phyloP scores from a whole-genome alignment of 2,329 filamentous ascomycete genomes.

The Aspergillus sojae region DNA sequence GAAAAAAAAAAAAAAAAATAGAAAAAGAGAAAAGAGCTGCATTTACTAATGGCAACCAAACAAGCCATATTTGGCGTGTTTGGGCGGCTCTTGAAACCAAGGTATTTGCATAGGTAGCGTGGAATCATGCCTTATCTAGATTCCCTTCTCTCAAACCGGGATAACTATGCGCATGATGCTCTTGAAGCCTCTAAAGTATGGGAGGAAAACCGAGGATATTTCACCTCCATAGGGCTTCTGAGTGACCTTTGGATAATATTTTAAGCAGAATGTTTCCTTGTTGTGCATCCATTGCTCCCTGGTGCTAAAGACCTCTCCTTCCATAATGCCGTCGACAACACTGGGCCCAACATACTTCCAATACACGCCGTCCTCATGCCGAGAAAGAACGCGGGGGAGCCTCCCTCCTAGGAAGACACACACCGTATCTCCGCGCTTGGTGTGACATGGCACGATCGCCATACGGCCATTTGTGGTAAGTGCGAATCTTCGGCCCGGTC shows the following conservation, averaged over 20 bases:
- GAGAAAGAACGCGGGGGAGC: neutral
- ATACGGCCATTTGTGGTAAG: neutral
- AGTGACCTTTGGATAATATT: neutral
- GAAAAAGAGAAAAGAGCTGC: no score
- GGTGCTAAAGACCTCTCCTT: neutral
- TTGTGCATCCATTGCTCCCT: neutral
- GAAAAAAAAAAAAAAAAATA: no score
- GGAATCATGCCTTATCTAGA: neutral
- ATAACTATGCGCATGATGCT: accelerated
- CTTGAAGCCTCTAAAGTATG: neutral
- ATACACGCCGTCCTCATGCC: neutral
- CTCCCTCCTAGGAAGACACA: neutral
- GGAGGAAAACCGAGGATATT: neutral
- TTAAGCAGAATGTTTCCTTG: neutral
- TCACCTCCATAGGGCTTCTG: neutral
- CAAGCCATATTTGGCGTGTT: no score
- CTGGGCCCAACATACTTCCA: neutral
- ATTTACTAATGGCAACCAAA: no score
- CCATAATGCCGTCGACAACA: neutral
- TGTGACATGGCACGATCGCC: neutral
- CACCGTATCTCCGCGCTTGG: neutral
- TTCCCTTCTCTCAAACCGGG: neutral
- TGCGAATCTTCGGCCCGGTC: neutral
- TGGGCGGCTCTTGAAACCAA: neutral
- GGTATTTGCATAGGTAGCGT: neutral